These are phyloP conservation scores for Solanum sparsipilum DNA, from an alignment of 257 asterid species.

Conservation along the genomic window DNA sequence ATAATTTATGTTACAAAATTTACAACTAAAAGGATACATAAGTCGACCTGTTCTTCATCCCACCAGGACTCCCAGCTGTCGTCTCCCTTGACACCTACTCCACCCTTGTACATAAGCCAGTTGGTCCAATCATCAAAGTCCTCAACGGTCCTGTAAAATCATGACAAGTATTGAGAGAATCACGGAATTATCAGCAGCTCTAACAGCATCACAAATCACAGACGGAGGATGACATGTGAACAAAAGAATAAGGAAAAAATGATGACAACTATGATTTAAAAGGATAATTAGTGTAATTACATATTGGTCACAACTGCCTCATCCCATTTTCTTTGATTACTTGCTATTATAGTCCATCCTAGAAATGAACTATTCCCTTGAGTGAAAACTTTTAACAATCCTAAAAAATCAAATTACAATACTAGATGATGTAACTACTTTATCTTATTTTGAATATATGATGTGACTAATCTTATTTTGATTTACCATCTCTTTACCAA, in stretches of 20 bases:
- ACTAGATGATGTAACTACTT: background rate
- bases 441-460: background rate
- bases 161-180: background rate
- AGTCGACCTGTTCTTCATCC: constrained; percentile 93
- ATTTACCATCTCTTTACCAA: background rate
- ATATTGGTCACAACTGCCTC: background rate
- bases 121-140: constrained; percentile 98
- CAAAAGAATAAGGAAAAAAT: background rate
- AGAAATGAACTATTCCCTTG: background rate
- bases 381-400: background rate
- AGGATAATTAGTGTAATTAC: background rate
- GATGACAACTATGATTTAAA: background rate
- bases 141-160: constrained; percentile 71
- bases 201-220: background rate
- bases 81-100: constrained; percentile 93
- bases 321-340: background rate
- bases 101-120: constrained; percentile 98
- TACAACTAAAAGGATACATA: background rate
- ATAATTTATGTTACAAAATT: background rate
- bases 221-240: background rate
- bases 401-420: background rate
- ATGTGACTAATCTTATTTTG: background rate
- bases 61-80: constrained; percentile 99
- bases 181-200: background rate
- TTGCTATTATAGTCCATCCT: background rate